Evolutionary conservation across 1,284 basidiomycete species (phyloP).

Genomic region (Tetrapyrgos nigripes): DNA sequence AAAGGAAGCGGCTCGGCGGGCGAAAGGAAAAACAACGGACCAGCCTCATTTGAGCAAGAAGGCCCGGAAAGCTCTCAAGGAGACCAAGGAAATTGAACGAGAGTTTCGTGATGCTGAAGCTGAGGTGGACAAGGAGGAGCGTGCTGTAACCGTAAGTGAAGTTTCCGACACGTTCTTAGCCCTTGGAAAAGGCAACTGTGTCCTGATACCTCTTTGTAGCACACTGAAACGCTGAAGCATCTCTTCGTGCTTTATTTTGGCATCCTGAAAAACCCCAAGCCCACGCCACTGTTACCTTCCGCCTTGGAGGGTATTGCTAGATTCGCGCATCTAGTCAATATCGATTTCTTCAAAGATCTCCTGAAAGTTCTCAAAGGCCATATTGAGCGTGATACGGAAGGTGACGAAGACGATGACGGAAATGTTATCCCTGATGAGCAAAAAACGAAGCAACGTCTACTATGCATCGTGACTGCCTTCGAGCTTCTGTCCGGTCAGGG

Average conservation of each 20-base stretch:
- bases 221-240: constrained; percentile 98
- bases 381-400: constrained; percentile 59
- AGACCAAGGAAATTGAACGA: constrained; percentile 84
- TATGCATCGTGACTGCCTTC: constrained; percentile 95
- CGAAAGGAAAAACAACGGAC: constrained; percentile 67
- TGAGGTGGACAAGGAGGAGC: constrained; percentile 92
- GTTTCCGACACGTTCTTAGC: constrained; percentile 8
- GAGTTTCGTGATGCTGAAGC: constrained; percentile 96
- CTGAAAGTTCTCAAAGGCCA: constrained; percentile 87
- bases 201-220: constrained; percentile 51
- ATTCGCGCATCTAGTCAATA: constrained; percentile 96
- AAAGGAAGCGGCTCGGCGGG: constrained; percentile 53
- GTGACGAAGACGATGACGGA: constrained; percentile 47
- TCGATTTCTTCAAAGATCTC: constrained; percentile 98
- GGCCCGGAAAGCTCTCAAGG: constrained; percentile 79
- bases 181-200: constrained; percentile 6
- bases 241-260: constrained; percentile 98
- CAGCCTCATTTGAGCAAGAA: constrained; percentile 89
- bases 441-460: constrained; percentile 70
- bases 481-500: constrained; percentile 97
- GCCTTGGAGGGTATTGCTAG: constrained; percentile 92
- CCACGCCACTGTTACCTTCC: constrained; percentile 84
- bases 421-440: constrained; percentile 30
- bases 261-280: constrained; percentile 89
- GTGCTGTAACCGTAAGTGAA: constrained; percentile 75